phyloP scores from a whole-genome alignment of 192 early-diverging fungal genomes.

The Spizellomyces sp. region DNA sequence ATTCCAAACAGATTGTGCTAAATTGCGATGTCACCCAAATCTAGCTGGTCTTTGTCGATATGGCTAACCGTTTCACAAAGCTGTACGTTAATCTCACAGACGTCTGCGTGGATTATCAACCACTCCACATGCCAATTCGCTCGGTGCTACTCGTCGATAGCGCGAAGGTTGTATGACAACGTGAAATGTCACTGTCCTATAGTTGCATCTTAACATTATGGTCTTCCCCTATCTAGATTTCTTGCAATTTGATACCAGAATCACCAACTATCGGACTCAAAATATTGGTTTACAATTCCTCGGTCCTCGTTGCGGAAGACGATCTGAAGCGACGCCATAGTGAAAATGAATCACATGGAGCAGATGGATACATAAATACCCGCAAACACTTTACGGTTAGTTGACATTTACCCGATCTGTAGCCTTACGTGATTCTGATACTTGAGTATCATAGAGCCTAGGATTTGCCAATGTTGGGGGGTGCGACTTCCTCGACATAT shows the following conservation, averaged over 20 bases:
- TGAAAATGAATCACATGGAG: too few relatives aligned
- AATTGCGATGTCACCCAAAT: neutral
- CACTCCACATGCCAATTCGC: conserved; percentile 50
- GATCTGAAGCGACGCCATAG: too few relatives aligned
- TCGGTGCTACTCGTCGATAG: conserved; percentile 58
- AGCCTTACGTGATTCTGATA: too few relatives aligned
- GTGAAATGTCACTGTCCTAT: too few relatives aligned
- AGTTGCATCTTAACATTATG: neutral
- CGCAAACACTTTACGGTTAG: too few relatives aligned
- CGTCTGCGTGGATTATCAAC: conserved; percentile 63
- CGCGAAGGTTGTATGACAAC: conserved; percentile 36
- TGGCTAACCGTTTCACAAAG: conserved; percentile 59
- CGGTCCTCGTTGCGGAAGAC: conserved; percentile 18
- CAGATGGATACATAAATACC: too few relatives aligned
- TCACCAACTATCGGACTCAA: conserved; percentile 61
- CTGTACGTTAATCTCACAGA: conserved; percentile 60
- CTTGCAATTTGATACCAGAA: conserved; percentile 59
- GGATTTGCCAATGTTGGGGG: conserved; percentile 41
- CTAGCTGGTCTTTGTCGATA: conserved; percentile 34
- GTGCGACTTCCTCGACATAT: conserved; percentile 39
- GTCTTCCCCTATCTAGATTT: conserved; percentile 39
- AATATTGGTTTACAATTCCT: conserved; percentile 52
- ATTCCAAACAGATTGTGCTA: neutral
- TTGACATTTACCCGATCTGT: too few relatives aligned
- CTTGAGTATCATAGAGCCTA: too few relatives aligned